A percentile compares a stretch with the other conserved stretches of the same genome.
phyloP scores from a whole-genome alignment of 495 filamentous ascomycete genomes.

The Corynascus novoguineensis region DNA sequence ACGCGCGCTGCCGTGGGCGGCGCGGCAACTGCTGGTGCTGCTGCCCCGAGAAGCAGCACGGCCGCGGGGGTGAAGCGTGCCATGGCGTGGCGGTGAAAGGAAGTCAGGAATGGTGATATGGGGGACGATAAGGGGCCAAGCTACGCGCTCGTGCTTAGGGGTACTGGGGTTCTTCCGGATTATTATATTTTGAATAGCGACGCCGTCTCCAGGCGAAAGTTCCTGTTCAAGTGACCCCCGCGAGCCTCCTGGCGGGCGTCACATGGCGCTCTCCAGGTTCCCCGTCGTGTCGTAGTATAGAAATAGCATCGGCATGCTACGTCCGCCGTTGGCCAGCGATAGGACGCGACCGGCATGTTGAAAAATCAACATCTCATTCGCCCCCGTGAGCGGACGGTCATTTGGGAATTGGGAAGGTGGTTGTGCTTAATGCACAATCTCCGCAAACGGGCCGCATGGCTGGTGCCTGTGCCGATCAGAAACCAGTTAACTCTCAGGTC shows the following conservation, averaged over 20 bases:
- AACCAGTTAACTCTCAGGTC: conserved; percentile 8
- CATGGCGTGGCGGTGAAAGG: neutral
- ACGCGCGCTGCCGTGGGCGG: neutral
- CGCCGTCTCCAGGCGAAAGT: neutral
- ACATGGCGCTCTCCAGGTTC: neutral
- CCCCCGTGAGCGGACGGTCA: neutral
- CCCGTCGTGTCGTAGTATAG: too few relatives aligned
- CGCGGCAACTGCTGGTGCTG: too few relatives aligned
- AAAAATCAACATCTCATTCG: conserved; percentile 2
- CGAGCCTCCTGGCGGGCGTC: neutral
- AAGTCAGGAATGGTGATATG: neutral
- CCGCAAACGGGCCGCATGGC: conserved; percentile 1
- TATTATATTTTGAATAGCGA: too few relatives aligned
- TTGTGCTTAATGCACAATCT: conserved; percentile 11
- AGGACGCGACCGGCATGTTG: conserved; percentile 1
- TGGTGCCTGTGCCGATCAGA: neutral
- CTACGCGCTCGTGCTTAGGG: too few relatives aligned
- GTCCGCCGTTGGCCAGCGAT: neutral
- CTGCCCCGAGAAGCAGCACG: conserved; percentile 1
- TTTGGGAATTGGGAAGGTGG: conserved; percentile 4
- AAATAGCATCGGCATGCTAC: neutral
- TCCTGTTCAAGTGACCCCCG: neutral
- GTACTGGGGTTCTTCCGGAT: too few relatives aligned
- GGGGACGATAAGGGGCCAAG: too few relatives aligned
- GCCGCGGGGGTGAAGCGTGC: neutral